Percentiles rank a stretch among this genome's conserved stretches.
These are phyloP conservation scores for Colletotrichum sp. DNA, from an alignment of 2,329 filamentous ascomycete species.

Conservation along the genomic window DNA sequence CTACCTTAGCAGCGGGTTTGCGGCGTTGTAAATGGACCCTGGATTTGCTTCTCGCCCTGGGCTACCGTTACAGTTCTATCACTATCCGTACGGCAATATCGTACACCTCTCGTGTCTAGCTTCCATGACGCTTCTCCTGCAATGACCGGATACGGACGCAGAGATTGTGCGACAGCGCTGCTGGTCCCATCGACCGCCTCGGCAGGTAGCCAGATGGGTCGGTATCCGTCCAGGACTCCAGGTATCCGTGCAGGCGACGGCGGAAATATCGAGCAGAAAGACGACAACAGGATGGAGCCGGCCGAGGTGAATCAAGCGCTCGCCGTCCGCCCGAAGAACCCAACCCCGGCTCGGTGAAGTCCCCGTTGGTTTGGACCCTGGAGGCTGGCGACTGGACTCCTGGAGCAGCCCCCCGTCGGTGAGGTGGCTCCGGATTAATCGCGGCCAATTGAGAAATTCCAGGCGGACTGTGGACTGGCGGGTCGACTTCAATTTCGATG, in stretches of 20 bases:
- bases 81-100: not conserved
- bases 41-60: not conserved
- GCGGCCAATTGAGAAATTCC: slow-evolving; percentile 3
- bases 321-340: not conserved
- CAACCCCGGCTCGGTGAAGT: not conserved
- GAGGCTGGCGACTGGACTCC: not conserved
- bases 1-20: slow-evolving; percentile 1
- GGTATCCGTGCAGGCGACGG: not conserved
- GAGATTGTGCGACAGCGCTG: not conserved
- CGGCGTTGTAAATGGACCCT: slow-evolving; percentile 16
- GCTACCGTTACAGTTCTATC: not conserved
- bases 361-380: not conserved
- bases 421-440: slow-evolving; percentile 8
- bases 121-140: not conserved
- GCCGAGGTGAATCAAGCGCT: not conserved
- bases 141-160: not conserved
- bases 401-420: not conserved
- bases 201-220: not conserved
- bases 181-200: not conserved
- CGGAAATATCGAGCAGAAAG: not conserved
- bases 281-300: not conserved
- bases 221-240: not conserved
- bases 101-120: not conserved
- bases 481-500: not conserved
- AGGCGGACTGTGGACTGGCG: not conserved